Percentiles rank a stretch among this genome's conserved stretches.
phyloP scores from a whole-genome alignment of 1,284 basidiomycete species.

The Cutaneotrichosporon mucoides region DNA sequence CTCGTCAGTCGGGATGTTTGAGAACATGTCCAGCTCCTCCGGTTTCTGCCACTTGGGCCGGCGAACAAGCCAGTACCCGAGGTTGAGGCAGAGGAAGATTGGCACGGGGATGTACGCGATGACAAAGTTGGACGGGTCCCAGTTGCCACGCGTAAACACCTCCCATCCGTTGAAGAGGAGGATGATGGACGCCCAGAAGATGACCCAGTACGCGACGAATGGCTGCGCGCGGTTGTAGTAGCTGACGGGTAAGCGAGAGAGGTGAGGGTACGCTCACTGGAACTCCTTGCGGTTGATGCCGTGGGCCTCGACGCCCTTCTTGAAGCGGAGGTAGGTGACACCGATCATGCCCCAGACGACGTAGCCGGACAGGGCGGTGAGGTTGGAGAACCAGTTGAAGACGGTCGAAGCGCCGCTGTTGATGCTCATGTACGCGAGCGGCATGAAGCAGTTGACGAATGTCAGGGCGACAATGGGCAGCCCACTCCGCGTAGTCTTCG shows the following conservation, averaged over 20 bases:
- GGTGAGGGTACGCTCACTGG: neutral
- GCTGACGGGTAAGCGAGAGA: neutral
- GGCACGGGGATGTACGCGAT: conserved; percentile 26
- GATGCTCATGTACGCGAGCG: conserved; percentile 62
- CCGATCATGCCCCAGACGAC: conserved; percentile 21
- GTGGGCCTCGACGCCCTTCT: conserved; percentile 26
- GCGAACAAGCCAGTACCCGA: conserved; percentile 38
- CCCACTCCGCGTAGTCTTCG: conserved; percentile 62
- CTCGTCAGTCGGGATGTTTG: conserved; percentile 67
- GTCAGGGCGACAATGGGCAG: conserved; percentile 67
- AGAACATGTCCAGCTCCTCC: conserved; percentile 76
- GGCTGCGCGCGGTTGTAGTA: conserved; percentile 19
- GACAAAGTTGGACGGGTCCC: conserved; percentile 38
- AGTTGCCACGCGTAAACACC: conserved; percentile 21
- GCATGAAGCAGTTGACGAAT: conserved; percentile 60
- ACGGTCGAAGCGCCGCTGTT: conserved; percentile 57
- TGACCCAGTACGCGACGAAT: conserved; percentile 25
- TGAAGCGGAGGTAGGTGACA: conserved; percentile 34
- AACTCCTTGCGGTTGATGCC: conserved; percentile 20
- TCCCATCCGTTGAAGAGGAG: conserved; percentile 28
- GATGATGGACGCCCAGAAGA: conserved; percentile 23
- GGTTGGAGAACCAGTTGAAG: conserved; percentile 67
- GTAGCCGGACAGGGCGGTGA: conserved; percentile 24
- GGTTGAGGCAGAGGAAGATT: conserved; percentile 15
- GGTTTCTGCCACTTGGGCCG: conserved; percentile 52